Evolutionary conservation across 2,329 filamentous ascomycete species (phyloP), one percentile per base, ranked within the genome.

Genomic region (Diaporthe citrichinensis): DNA sequence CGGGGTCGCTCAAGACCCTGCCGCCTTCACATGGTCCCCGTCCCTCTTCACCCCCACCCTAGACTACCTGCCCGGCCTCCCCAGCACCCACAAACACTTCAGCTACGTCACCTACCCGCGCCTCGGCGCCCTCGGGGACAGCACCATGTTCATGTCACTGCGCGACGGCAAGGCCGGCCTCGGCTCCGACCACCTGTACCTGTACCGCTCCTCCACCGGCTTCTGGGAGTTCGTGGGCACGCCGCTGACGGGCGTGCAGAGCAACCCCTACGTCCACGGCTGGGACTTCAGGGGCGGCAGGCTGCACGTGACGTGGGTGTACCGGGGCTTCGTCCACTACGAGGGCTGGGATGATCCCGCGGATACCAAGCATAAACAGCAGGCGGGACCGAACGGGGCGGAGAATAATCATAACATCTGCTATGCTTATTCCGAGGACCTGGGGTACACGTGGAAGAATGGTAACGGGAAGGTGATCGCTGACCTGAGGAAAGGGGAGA

Each of bases 261-360:
- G 87, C 80, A 89, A 88, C 79, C 87, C 88, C 1, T 90, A 89
- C 79, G 85, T 89, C 78, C 87, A 90, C 80, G 87, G 87, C 14
- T 81, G 89, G 61, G 85, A 84, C 76, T 82, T 81, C 44, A 53
- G 81, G 39, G 77, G 78, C 44, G 78, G 77, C 1, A 81, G 81
- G 17, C 82, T 89, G 2, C 85, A 86, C 78, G 83, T 85, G 28
- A 88, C 86, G 1, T 89, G 87, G 87, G 88, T 88, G 0, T 88
- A 87, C 76, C 86, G 88, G 23, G 86, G 84, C 25, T 89, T 88
- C 67, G 86, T 88, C 8, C 80, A 81, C 72, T 86, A 86, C 79
- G 78, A 79, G 0, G 85, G 85, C n/a, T 86, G 84, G 84, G 83
- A 86, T 75, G 84, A 86, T 77, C 82, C 79, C 20, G 72, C 55